Conservation (phyloP, 352 stramenopile genomes). For the Globisporangium orthogonon region DNA sequence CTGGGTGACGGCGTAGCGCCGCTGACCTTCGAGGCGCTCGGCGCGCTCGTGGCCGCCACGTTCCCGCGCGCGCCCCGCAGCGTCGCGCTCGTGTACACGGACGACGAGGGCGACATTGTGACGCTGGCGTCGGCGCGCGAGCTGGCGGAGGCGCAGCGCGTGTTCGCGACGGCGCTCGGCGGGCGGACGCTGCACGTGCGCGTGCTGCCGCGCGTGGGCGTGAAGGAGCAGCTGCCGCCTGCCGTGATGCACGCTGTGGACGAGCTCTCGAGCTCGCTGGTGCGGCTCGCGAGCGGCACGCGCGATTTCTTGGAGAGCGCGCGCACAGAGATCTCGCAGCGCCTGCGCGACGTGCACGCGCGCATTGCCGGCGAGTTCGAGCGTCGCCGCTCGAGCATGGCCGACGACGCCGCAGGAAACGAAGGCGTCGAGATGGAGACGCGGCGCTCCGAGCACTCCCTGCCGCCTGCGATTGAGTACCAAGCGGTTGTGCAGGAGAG, state of each 20-base stretch:
- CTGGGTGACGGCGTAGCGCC: slow-evolving; percentile 17
- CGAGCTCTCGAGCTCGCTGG: slow-evolving; percentile 36
- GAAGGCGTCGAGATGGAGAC: slow-evolving; percentile 1
- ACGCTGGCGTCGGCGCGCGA: slow-evolving; percentile 47
- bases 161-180: slow-evolving; percentile 26
- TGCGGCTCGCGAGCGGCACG: slow-evolving; percentile 26
- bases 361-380: slow-evolving; percentile 40
- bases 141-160: slow-evolving; percentile 46
- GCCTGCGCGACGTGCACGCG: slow-evolving; percentile 34
- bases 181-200: slow-evolving; percentile 43
- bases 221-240: slow-evolving; percentile 45
- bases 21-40: slow-evolving; percentile 39
- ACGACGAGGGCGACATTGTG: slow-evolving; percentile 65
- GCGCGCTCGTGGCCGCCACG: slow-evolving; percentile 26
- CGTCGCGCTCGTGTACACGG: slow-evolving; percentile 60
- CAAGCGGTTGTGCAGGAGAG: not conserved
- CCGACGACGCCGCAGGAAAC: slow-evolving; percentile 9
- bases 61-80: slow-evolving; percentile 24
- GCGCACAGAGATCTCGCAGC: slow-evolving; percentile 35
- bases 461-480: too few species aligned
- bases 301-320: slow-evolving; percentile 32
- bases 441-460: not conserved
- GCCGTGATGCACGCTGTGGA: slow-evolving; percentile 35
- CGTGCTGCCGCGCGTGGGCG: slow-evolving; percentile 33
- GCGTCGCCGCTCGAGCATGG: slow-evolving; percentile 28